Evolutionary conservation across 2,329 filamentous ascomycete genomes (phyloP).

Genomic region (Pseudogymnoascus sp.): DNA sequence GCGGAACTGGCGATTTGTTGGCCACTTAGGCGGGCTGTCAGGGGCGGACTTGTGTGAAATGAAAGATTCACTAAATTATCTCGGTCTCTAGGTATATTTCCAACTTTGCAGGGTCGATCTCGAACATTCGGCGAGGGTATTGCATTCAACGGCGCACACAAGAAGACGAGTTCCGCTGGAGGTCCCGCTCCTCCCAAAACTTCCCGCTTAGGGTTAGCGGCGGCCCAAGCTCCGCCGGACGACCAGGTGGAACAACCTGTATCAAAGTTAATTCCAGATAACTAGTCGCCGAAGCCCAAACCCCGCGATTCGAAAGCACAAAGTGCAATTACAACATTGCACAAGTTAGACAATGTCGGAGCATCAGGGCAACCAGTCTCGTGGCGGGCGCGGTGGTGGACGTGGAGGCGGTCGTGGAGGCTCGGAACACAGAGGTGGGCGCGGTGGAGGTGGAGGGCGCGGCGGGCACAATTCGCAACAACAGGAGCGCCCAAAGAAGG

Average conservation of each 20-base stretch:
- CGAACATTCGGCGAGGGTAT: not conserved
- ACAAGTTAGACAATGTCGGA: conserved; percentile 7
- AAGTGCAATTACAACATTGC: conserved; percentile 10
- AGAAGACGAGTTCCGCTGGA: conserved; percentile 2
- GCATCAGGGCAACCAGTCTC: conserved; percentile 5
- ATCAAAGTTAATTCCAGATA: conserved; percentile 7
- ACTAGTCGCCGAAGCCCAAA: not conserved
- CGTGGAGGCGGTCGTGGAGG: conserved; percentile 26
- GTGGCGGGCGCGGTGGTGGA: conserved; percentile 35
- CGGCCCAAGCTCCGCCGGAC: conserved; percentile 7
- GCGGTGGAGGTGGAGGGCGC: conserved; percentile 41
- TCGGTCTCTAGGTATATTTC: not conserved
- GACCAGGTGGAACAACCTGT: conserved; percentile 4
- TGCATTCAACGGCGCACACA: not conserved
- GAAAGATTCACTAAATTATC: not conserved
- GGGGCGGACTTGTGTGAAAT: conserved; percentile 5
- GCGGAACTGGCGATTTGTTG: not conserved
- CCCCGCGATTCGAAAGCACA: conserved; percentile 8
- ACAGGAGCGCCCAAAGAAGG: conserved; percentile 87
- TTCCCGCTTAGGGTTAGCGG: conserved; percentile 8
- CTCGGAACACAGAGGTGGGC: conserved; percentile 31
- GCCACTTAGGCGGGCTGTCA: not conserved
- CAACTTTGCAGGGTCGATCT: not conserved
- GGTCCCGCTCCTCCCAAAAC: conserved; percentile 7
- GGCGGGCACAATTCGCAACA: conserved; percentile 37